These are phyloP conservation scores for Mycena sp. DNA, from an alignment of 1,284 basidiomycete species.

Conservation along the genomic window DNA sequence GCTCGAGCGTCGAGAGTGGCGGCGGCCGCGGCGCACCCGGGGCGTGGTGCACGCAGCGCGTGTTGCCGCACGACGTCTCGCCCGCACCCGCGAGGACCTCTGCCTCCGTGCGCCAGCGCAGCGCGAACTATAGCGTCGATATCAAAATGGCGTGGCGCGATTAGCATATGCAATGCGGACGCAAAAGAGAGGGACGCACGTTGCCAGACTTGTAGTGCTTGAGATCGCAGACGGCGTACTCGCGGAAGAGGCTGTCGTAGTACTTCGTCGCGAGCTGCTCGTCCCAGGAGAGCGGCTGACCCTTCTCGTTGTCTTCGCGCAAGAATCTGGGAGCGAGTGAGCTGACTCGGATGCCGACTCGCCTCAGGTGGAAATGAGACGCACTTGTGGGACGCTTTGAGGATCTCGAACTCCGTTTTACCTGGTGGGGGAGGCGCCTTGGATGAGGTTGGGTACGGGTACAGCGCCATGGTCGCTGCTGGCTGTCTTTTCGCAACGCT, in stretches of 20 bases:
- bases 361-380: slow-evolving; percentile 22
- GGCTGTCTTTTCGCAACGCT: too few relatives aligned
- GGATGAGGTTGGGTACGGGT: slow-evolving; percentile 14
- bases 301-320: slow-evolving; percentile 64
- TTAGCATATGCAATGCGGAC: background rate
- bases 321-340: slow-evolving; percentile 70
- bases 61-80: slow-evolving; percentile 87
- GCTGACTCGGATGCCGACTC: slow-evolving; percentile 3
- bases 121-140: slow-evolving; percentile 66
- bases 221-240: slow-evolving; percentile 91
- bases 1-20: slow-evolving; percentile 74
- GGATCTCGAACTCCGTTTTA: slow-evolving; percentile 69
- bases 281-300: slow-evolving; percentile 69
- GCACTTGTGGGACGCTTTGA: slow-evolving; percentile 71
- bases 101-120: slow-evolving; percentile 91
- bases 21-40: slow-evolving; percentile 45
- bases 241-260: slow-evolving; percentile 86
- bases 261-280: slow-evolving; percentile 88
- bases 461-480: slow-evolving; percentile 8
- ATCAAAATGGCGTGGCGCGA: background rate
- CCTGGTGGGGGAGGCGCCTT: slow-evolving; percentile 12
- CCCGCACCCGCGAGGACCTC: slow-evolving; percentile 89
- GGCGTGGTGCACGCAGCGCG: slow-evolving; percentile 79
- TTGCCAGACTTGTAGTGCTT: slow-evolving; percentile 96
- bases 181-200: slow-evolving; percentile 49